These are phyloP conservation scores for Croton laevigatus DNA, from an alignment of 441 rosid species.

Conservation along the genomic window DNA sequence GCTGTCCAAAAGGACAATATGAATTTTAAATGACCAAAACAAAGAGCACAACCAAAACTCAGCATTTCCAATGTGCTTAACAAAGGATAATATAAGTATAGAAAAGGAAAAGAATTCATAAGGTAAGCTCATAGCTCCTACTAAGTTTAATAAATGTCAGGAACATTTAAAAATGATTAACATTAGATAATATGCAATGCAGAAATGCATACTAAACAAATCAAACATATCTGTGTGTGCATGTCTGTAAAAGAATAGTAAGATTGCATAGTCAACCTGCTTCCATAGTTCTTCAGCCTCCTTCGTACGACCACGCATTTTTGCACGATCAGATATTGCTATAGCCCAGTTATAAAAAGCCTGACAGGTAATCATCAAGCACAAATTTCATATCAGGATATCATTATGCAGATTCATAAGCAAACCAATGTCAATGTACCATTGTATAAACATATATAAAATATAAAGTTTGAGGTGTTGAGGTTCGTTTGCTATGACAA, in stretches of 20 bases:
- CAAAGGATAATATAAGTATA: not conserved
- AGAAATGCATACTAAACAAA: not conserved
- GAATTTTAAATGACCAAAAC: not conserved
- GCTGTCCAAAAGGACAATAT: conserved; percentile 10
- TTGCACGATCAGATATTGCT: conserved; percentile 97
- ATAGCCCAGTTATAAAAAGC: conserved; percentile 99
- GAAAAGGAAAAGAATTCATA: not conserved
- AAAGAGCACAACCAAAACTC: not conserved
- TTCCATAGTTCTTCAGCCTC: conserved; percentile 99
- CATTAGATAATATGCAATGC: not conserved
- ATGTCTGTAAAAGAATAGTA: not conserved
- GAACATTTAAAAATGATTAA: not conserved
- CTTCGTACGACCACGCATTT: conserved; percentile 98
- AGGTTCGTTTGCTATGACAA: not conserved
- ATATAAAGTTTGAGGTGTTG: not conserved
- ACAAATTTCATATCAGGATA: not conserved
- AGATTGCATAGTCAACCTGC: conserved; percentile 47
- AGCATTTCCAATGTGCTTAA: conserved; percentile 7
- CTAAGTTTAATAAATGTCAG: not conserved
- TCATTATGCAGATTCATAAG: not conserved
- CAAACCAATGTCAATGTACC: not conserved
- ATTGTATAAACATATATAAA: not conserved
- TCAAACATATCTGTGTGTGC: not conserved
- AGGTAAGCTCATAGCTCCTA: not conserved
- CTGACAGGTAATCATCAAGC: conserved; percentile 40